These are phyloP conservation scores for Martiniozyma asiatica DNA, from an alignment of 1,139 yeast genomes.

Conservation along the genomic window DNA sequence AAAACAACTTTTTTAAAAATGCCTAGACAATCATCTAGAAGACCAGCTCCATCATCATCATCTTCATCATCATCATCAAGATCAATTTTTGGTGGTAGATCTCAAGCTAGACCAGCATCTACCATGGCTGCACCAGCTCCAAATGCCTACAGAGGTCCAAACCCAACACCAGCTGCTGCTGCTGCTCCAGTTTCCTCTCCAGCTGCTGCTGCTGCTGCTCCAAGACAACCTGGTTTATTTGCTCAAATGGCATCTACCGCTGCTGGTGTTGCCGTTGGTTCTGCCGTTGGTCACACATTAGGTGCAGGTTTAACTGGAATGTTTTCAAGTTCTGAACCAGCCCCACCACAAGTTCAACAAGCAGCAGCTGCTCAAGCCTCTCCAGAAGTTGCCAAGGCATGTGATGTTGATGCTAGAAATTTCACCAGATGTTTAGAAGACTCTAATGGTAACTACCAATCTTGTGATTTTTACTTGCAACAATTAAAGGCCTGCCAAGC, in stretches of 20 bases:
- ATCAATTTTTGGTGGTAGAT: conserved; percentile 12
- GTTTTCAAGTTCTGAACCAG: conserved; percentile 74
- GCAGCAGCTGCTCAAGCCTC: conserved; percentile 23
- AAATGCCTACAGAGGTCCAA: conserved; percentile 22
- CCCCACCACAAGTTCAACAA: conserved; percentile 33
- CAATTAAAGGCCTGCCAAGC: conserved; percentile 96
- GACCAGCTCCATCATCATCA: conserved; percentile 28
- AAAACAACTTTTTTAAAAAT: too few species aligned
- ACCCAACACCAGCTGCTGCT: conserved; percentile 20
- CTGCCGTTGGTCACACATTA: conserved; percentile 89
- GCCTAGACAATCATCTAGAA: conserved; percentile 58
- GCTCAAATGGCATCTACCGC: conserved; percentile 98
- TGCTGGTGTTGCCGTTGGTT: conserved; percentile 98
- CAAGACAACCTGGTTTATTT: conserved; percentile 78
- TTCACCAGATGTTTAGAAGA: conserved; percentile 93
- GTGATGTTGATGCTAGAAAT: conserved; percentile 89
- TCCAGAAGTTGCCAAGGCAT: conserved; percentile 43
- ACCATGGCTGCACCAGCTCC: conserved; percentile 30
- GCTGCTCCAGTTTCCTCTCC: conserved; percentile 30
- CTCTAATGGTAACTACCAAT: conserved; percentile 89
- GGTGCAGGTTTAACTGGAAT: conserved; percentile 88
- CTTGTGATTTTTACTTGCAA: conserved; percentile 92
- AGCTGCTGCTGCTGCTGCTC: conserved; percentile 31
- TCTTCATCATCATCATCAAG: conserved; percentile 18
- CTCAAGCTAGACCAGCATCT: conserved; percentile 27